These are phyloP conservation scores for Peronosclerospora sorghi DNA, from an alignment of 352 stramenopile species.

Conservation along the genomic window DNA sequence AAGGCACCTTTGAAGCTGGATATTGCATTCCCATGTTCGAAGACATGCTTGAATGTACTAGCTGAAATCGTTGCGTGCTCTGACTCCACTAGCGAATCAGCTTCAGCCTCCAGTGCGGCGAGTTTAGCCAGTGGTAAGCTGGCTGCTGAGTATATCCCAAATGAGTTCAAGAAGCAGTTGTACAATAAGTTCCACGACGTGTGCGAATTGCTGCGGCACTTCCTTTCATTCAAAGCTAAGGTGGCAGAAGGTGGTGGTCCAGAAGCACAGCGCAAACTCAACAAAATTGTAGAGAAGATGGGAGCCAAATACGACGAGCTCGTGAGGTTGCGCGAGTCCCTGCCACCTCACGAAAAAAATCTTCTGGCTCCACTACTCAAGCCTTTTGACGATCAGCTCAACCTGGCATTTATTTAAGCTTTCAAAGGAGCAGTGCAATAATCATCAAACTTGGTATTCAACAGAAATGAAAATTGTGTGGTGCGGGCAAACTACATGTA, in stretches of 20 bases:
- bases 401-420: slow-evolving; percentile 83
- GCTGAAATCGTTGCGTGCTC: slow-evolving; percentile 55
- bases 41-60: slow-evolving; percentile 43
- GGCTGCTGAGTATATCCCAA: slow-evolving; percentile 66
- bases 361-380: slow-evolving; percentile 72
- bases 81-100: slow-evolving; percentile 40
- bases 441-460: no score
- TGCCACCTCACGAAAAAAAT: slow-evolving; percentile 78
- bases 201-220: slow-evolving; percentile 73
- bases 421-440: no score
- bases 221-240: slow-evolving; percentile 71
- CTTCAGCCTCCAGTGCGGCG: slow-evolving; percentile 37
- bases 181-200: slow-evolving; percentile 83
- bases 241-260: slow-evolving; percentile 36
- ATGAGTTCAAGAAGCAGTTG: slow-evolving; percentile 81
- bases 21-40: slow-evolving; percentile 42
- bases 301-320: slow-evolving; percentile 82
- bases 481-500: no score
- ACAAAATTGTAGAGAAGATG: slow-evolving; percentile 82
- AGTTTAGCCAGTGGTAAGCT: slow-evolving; percentile 41
- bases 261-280: slow-evolving; percentile 66
- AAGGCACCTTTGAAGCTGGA: slow-evolving; percentile 34
- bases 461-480: no score
- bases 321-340: slow-evolving; percentile 63
- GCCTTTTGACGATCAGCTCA: slow-evolving; percentile 80